Base-by-base conservation (phyloP, 108 stramenopile genomes). In the Skeletonema tropicum region DNA sequence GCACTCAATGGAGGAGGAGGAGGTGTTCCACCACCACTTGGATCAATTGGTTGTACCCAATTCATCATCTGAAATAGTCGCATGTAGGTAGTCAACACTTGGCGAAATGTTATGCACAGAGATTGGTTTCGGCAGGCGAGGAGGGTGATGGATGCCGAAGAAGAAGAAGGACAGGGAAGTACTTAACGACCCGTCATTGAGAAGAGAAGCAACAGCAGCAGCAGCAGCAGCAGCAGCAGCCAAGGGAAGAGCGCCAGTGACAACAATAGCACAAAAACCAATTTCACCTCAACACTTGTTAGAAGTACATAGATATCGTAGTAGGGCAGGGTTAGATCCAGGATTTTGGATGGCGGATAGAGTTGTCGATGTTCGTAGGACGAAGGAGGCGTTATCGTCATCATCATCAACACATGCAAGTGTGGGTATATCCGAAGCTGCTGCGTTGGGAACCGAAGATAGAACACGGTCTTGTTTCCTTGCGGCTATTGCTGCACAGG, bases 101-200 rank as follows among this genome's bases (percentile, higher is more conserved):
- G 76, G 90, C 93, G 61, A 94, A 94, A 70, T 78, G 76, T 52
- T 91, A 94, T 68, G 93, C 87, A 11, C 93, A 94, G 64, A 80
- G 93, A 68, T 74, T 94, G 69, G 89, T 94, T 3, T 67, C 82
- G 25, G 90, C 86, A 17, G n/a, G 89, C 93, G 11, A 77, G 83
- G 46, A 71, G 68, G 52, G 70, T 88, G 23, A 75, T 81, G 5
- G 66, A 79, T 49, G 81, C 78, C 2, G 82, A 80, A 55, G 64
- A 70, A 13, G 77, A 72, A n/a, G n/a, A n/a, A n/a, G n/a, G n/a
- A 60, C 46, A 38, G 33, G 26, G 36, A 29, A 33, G 48, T n/a
- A 35, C 23, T n/a, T 25, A 45, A 72, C 39, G 30, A 65, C 4
- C 3, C 3, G 4, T 32, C 32, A 46, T 30, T 33, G 11, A 12